phyloP scores from a whole-genome alignment of 306 rosid genomes.

The Trichosanthes cucumerina region DNA sequence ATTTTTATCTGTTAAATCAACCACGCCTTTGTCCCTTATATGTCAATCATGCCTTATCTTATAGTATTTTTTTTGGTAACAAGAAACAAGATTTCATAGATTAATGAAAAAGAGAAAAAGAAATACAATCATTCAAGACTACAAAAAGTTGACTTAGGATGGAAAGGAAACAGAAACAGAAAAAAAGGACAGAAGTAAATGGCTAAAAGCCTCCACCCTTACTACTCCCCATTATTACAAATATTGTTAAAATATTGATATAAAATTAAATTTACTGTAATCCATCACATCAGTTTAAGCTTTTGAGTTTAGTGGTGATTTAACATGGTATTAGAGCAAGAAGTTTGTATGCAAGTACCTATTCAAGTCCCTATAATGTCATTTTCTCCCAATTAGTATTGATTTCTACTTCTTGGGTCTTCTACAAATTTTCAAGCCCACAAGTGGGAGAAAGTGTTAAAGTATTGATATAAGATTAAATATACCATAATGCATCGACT shows the following conservation, averaged over 20 bases:
- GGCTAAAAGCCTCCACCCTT: background rate
- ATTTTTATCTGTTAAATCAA: constrained; percentile 9
- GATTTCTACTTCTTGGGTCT: too few species aligned
- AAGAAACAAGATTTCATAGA: background rate
- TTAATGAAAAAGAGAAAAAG: background rate
- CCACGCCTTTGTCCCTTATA: background rate
- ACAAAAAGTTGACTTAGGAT: background rate
- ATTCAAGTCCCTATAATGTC: too few species aligned
- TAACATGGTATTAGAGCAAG: too few species aligned
- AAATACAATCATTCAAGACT: background rate
- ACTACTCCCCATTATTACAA: background rate
- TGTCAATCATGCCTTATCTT: background rate
- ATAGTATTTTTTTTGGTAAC: background rate
- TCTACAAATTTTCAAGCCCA: too few species aligned
- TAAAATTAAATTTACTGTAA: too few species aligned
- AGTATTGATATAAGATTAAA: too few species aligned
- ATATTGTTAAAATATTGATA: background rate
- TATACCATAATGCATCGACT: too few species aligned
- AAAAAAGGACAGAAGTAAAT: background rate
- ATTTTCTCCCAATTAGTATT: too few species aligned
- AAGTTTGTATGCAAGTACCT: too few species aligned
- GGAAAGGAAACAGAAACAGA: background rate
- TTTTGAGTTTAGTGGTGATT: too few species aligned
- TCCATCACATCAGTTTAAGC: too few species aligned
- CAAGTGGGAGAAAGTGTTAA: too few species aligned